These are phyloP conservation scores for Aspergillus ustus DNA, from an alignment of 2,329 filamentous ascomycete genomes.

Conservation along the genomic window DNA sequence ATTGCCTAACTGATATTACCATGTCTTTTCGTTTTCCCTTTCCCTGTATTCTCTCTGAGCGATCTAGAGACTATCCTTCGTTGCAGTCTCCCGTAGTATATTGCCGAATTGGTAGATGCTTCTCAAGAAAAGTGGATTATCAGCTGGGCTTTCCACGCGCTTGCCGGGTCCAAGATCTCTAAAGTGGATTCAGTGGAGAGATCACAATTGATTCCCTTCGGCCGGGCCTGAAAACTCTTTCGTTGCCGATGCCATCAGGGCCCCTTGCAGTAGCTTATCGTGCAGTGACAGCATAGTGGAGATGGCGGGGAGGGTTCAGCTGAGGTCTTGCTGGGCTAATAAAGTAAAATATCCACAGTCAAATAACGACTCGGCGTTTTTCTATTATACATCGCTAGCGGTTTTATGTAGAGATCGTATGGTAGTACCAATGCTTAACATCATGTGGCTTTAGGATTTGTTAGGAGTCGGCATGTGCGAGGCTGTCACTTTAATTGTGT, in stretches of 20 bases:
- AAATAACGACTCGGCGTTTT: neutral
- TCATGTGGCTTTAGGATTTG: conserved; percentile 6
- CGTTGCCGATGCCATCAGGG: neutral
- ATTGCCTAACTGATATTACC: neutral
- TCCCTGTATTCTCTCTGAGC: neutral
- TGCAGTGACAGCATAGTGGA: neutral
- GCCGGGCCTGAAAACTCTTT: neutral
- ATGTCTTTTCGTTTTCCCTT: neutral
- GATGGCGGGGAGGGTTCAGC: conserved; percentile 17
- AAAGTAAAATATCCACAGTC: neutral
- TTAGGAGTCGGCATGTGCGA: neutral
- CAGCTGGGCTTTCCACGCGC: neutral
- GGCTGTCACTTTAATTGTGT: neutral
- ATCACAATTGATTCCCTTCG: neutral
- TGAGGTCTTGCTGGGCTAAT: conserved; percentile 14
- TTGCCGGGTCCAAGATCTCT: neutral
- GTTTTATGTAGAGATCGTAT: neutral
- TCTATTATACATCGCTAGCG: neutral
- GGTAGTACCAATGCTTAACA: conserved; percentile 1
- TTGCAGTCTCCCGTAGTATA: neutral
- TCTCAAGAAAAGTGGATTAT: neutral
- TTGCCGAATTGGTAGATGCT: neutral
- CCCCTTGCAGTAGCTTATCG: neutral
- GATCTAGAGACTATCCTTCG: neutral
- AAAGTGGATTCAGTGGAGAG: neutral